Base-by-base conservation (phyloP, 2,329 filamentous ascomycete species). In the Epichloe elymi region DNA sequence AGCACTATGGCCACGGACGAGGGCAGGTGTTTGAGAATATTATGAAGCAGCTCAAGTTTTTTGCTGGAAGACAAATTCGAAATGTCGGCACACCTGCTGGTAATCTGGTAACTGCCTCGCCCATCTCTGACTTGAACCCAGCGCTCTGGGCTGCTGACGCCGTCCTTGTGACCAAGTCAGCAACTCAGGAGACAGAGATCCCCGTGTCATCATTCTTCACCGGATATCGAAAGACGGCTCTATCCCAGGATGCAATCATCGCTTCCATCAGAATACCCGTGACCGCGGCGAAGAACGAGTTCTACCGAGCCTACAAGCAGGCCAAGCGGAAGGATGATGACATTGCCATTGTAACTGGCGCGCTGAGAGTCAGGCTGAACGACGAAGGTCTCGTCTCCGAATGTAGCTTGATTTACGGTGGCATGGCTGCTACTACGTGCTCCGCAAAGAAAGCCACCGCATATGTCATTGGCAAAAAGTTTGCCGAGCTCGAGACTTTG, bases 41-140 rank as follows among this genome's bases (percentile, higher is more conserved):
- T 53, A 76, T 91, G 62, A 97, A 96, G 65, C 91, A 97, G 65
- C 80, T 98, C 50, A 85, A 85, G 57, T 96, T 91, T 97, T 97
- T 98, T 67, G 93, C 91, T 48, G 93, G 93, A 44, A 75, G 93
- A 45, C 93, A 98, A 62, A 97, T 98, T 61, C 80, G 93, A 59
- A 98, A 97, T 61, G 91, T 96, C n/a, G 93, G 91, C 33, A 96
- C 93, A 0, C 91, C 90, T 0, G 93, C 93, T 0, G 93, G 93
- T 42, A 98, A 97, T 61, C 69, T 98, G 35, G 90, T 86, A 1
- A 98, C 93, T 0, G 93, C 93, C 0, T 95, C 89, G 23, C 93
- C 93, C 0, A 98, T 97, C 44, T 96, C 91, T 0, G 93, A 98
- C 70, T 70, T 98, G 43, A 98, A 97, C 61, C 93, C 93, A 0